These are phyloP conservation scores for Phytophthora colocasiae DNA, from an alignment of 352 stramenopile genomes.

Conservation along the genomic window DNA sequence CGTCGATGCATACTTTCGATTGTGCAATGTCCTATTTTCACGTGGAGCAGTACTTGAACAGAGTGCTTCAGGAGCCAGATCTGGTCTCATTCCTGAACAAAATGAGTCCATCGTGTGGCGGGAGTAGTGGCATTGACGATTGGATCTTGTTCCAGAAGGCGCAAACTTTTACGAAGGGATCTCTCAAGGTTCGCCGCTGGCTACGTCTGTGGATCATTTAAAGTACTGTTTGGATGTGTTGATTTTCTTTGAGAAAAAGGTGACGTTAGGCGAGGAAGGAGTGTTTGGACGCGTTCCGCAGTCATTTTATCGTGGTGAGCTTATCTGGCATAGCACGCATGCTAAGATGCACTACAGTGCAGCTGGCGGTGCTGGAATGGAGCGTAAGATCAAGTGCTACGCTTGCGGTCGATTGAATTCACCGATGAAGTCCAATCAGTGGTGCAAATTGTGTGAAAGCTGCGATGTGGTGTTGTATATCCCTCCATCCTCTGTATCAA, in stretches of 20 bases:
- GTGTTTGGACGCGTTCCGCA: constrained; percentile 76
- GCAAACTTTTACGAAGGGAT: constrained; percentile 81
- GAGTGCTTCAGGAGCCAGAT: constrained; percentile 71
- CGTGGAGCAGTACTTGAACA: constrained; percentile 85
- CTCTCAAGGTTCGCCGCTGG: constrained; percentile 52
- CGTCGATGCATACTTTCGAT: constrained; percentile 82
- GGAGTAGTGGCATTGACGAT: constrained; percentile 38
- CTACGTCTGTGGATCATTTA: constrained; percentile 73
- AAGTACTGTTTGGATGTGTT: constrained; percentile 88
- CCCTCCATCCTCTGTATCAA: constrained; percentile 79
- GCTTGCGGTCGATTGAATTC: constrained; percentile 72
- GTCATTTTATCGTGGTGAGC: constrained; percentile 81
- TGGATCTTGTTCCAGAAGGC: constrained; percentile 66
- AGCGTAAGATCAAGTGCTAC: constrained; percentile 79
- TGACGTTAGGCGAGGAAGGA: constrained; percentile 70
- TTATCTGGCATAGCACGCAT: constrained; percentile 65
- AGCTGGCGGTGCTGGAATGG: constrained; percentile 43
- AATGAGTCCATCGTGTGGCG: constrained; percentile 60
- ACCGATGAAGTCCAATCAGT: constrained; percentile 72
- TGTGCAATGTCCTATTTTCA: constrained; percentile 83
- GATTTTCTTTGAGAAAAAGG: constrained; percentile 89
- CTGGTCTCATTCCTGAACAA: constrained; percentile 80
- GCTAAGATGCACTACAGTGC: constrained; percentile 42
- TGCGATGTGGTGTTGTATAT: constrained; percentile 84
- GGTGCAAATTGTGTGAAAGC: constrained; percentile 76